A percentile compares a stretch with the other conserved stretches of the same genome.
phyloP scores from a whole-genome alignment of 441 rosid genomes.

The Populus hybrid region DNA sequence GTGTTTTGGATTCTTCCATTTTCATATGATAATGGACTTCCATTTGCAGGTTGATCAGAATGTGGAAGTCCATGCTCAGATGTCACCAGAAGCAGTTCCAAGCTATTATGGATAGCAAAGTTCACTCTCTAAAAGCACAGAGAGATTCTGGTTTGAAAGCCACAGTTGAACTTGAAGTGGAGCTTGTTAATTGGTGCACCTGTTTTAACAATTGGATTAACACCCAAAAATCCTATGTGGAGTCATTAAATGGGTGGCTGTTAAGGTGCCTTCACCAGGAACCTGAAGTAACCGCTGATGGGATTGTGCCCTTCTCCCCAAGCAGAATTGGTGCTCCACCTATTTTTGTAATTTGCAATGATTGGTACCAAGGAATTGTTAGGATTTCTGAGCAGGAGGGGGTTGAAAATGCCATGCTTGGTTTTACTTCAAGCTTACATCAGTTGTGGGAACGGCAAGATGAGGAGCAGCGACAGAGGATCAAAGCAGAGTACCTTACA shows the following conservation, averaged over 20 bases:
- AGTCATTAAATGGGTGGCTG: constrained; percentile 73
- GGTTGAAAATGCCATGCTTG: constrained; percentile 57
- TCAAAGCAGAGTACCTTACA: constrained; percentile 57
- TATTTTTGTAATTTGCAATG: constrained; percentile 72
- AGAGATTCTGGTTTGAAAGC: constrained; percentile 65
- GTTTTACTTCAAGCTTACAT: constrained; percentile 63
- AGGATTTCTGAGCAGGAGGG: constrained; percentile 51
- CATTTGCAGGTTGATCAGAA: constrained; percentile 65
- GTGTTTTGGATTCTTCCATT: constrained; percentile 8
- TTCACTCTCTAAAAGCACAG: constrained; percentile 46
- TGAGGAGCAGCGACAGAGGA: constrained; percentile 62
- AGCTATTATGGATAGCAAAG: constrained; percentile 79
- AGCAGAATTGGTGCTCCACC: constrained; percentile 73
- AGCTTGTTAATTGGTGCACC: constrained; percentile 71
- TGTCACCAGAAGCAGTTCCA: constrained; percentile 90
- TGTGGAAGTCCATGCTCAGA: constrained; percentile 93
- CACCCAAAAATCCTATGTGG: constrained; percentile 61
- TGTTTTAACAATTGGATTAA: constrained; percentile 64
- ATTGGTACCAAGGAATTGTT: constrained; percentile 72
- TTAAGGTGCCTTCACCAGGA: constrained; percentile 52
- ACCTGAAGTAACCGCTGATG: constrained; percentile 72
- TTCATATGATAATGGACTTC: background rate
- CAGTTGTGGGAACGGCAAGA: constrained; percentile 79
- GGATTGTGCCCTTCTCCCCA: constrained; percentile 81
- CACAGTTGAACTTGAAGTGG: constrained; percentile 63